These are phyloP conservation scores for Pseudocercospora musae DNA, from an alignment of 2,329 filamentous ascomycete species.

Conservation along the genomic window DNA sequence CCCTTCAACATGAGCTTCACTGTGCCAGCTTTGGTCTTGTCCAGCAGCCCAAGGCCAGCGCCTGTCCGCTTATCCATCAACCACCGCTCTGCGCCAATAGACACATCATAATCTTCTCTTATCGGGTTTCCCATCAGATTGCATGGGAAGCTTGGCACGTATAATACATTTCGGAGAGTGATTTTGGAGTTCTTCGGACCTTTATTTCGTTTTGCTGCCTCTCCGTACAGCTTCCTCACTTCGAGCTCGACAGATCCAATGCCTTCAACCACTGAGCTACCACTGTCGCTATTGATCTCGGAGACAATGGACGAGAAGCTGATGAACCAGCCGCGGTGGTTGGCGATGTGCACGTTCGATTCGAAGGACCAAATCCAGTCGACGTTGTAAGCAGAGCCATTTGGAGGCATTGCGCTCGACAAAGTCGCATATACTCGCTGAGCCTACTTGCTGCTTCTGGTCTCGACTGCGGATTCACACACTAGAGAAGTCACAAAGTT, in stretches of 20 bases:
- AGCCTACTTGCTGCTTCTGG: not conserved
- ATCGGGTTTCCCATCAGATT: conserved; percentile 16
- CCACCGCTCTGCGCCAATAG: conserved; percentile 17
- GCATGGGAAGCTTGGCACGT: conserved; percentile 6
- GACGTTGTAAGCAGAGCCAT: conserved; percentile 15
- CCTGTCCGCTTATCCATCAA: conserved; percentile 16
- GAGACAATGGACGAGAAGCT: conserved; percentile 3
- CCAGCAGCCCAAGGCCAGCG: conserved; percentile 15
- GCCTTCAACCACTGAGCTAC: not conserved
- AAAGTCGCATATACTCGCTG: not conserved
- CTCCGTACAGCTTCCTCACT: not conserved
- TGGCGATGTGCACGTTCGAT: conserved; percentile 23
- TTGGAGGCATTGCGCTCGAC: conserved; percentile 17
- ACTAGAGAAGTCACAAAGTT: not conserved
- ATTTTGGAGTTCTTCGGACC: conserved; percentile 5
- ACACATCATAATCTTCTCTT: conserved; percentile 16
- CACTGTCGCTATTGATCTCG: not conserved
- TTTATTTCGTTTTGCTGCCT: conserved; percentile 2
- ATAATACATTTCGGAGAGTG: conserved; percentile 6
- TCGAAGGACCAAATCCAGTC: conserved; percentile 24
- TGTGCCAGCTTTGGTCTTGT: conserved; percentile 11
- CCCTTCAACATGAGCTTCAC: conserved; percentile 12
- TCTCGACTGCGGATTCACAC: not conserved
- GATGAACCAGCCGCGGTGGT: conserved; percentile 23
- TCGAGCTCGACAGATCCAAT: conserved; percentile 13